phyloP scores from a whole-genome alignment of 148 eudicot species.

The Rhododendron ferrugineum region DNA sequence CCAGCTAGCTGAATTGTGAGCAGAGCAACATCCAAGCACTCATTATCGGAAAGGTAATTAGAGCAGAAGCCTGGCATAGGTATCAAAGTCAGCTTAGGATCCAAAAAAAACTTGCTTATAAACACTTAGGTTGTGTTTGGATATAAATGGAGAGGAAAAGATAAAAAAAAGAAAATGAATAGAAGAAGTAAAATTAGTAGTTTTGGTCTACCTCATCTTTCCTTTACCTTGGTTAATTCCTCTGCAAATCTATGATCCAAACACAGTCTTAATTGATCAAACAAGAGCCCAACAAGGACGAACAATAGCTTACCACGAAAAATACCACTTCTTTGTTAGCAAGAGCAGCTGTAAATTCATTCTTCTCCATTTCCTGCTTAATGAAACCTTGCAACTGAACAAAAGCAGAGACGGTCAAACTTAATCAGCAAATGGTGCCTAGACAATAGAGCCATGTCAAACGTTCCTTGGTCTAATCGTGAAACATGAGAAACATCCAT shows the following conservation, averaged over 20 bases:
- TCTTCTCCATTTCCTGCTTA: conserved; percentile 48
- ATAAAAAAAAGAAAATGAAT: background rate
- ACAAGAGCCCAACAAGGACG: background rate
- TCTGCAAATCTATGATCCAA: background rate
- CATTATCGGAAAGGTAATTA: conserved; percentile 48
- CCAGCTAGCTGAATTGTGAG: conserved; percentile 32
- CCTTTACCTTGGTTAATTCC: background rate
- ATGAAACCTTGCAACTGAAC: conserved; percentile 64
- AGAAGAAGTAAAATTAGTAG: background rate
- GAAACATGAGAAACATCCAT: background rate
- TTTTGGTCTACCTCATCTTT: background rate
- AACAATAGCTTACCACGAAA: conserved; percentile 42
- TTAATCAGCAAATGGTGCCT: background rate
- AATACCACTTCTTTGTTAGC: conserved; percentile 67
- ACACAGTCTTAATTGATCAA: background rate
- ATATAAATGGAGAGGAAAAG: background rate
- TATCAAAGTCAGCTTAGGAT: conserved; percentile 11
- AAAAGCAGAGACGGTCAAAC: background rate
- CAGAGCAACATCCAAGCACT: conserved; percentile 50
- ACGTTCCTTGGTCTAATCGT: background rate
- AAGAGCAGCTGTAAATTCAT: conserved; percentile 48
- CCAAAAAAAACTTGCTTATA: background rate
- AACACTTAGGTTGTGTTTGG: background rate
- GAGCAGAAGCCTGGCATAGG: conserved; percentile 57
- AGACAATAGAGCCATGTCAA: background rate